These are phyloP conservation scores for Kluyveromyces marxianus DNA, from an alignment of 1,139 yeast species.

Conservation along the genomic window DNA sequence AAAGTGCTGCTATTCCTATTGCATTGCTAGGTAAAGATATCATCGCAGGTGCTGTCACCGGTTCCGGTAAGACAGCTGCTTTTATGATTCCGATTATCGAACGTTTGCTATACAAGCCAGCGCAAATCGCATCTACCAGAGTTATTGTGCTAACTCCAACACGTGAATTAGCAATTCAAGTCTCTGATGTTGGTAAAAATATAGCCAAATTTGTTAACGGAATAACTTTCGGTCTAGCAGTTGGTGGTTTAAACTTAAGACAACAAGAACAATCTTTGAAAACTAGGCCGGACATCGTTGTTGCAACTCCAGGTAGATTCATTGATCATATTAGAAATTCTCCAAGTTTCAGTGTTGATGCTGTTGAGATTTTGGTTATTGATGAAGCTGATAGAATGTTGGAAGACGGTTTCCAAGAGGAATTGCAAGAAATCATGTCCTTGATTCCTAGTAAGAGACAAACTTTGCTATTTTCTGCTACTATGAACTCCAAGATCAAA, in stretches of 20 bases:
- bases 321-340: slow-evolving; percentile 95
- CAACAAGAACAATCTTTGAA: slow-evolving; percentile 93
- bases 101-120: slow-evolving; percentile 81
- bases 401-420: slow-evolving; percentile 97
- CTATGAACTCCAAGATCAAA: slow-evolving; percentile 91
- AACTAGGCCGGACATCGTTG: slow-evolving; percentile 87
- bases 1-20: slow-evolving; percentile 86
- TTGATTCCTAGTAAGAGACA: slow-evolving; percentile 87
- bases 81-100: slow-evolving; percentile 94
- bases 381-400: slow-evolving; percentile 99
- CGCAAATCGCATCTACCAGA: slow-evolving; percentile 77
- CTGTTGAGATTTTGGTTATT: slow-evolving; percentile 83
- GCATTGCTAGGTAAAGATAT: slow-evolving; percentile 89
- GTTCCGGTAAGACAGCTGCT: slow-evolving; percentile 99
- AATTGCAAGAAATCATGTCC: slow-evolving; percentile 79
- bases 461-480: slow-evolving; percentile 89
- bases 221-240: slow-evolving; percentile 82
- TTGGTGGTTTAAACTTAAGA: slow-evolving; percentile 92
- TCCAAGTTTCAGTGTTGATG: slow-evolving; percentile 83
- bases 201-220: slow-evolving; percentile 70
- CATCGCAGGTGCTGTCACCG: slow-evolving; percentile 99
- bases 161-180: slow-evolving; percentile 96
- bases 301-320: slow-evolving; percentile 96
- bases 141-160: slow-evolving; percentile 91
- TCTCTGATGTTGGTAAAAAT: slow-evolving; percentile 84